phyloP scores from a whole-genome alignment of 75 land plant species.

The Azolla pinnata region DNA sequence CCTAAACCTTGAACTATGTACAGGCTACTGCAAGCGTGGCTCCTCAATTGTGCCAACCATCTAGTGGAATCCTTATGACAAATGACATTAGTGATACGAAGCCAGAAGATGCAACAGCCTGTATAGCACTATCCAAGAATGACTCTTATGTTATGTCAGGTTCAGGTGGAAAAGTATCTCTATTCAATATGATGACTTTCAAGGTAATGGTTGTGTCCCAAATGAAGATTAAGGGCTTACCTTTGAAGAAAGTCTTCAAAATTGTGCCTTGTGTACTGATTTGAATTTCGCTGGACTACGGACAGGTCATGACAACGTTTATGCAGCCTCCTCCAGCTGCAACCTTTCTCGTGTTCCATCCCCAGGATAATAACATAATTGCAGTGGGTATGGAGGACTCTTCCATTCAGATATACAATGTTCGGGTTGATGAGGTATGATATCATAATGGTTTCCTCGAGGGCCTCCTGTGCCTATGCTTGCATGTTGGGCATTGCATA shows the following conservation, averaged over 20 bases:
- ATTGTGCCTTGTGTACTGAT: too few species aligned
- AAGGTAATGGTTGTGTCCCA: too few species aligned
- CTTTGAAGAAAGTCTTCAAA: too few species aligned
- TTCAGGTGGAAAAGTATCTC: constrained; percentile 48
- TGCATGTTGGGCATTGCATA: too few species aligned
- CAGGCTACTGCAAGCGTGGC: constrained; percentile 39
- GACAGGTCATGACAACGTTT: constrained; percentile 57
- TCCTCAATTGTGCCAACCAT: constrained; percentile 46
- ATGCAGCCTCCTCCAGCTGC: constrained; percentile 66
- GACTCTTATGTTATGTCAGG: constrained; percentile 61
- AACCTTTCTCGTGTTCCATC: constrained; percentile 55
- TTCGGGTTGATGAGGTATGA: constrained; percentile 42
- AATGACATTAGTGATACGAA: constrained; percentile 42
- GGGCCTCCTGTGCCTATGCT: too few species aligned
- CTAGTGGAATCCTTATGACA: constrained; percentile 51
- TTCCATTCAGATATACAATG: constrained; percentile 46
- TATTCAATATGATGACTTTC: constrained; percentile 58
- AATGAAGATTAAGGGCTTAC: too few species aligned
- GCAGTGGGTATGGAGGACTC: constrained; percentile 61
- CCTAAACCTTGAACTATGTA: too few species aligned
- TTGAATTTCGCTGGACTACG: too few species aligned
- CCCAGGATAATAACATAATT: constrained; percentile 53
- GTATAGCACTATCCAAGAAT: constrained; percentile 56
- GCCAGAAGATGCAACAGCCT: constrained; percentile 42
- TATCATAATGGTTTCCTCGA: too few species aligned